These are phyloP conservation scores for Arthromyces matolae DNA, from an alignment of 768 basidiomycete genomes.

Conservation along the genomic window DNA sequence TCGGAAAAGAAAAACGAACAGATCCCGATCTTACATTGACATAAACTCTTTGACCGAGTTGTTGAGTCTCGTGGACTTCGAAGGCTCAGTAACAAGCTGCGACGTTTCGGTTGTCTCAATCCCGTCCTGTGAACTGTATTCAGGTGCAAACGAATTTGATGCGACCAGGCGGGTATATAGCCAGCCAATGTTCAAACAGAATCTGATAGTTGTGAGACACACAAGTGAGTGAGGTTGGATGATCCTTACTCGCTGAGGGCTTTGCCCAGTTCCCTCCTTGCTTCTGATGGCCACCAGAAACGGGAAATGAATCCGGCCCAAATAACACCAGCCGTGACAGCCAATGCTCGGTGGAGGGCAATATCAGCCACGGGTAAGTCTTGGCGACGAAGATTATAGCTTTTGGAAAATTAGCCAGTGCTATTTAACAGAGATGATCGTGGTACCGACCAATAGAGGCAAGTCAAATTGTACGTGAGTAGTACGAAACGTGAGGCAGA, in stretches of 20 bases:
- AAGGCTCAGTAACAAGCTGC: conserved; percentile 29
- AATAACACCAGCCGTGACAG: conserved; percentile 82
- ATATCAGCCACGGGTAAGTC: conserved; percentile 61
- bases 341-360: conserved; percentile 71
- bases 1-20: conserved; percentile 12
- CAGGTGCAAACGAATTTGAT: conserved; percentile 73
- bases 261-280: conserved; percentile 79
- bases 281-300: conserved; percentile 96
- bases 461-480: conserved; percentile 88
- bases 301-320: conserved; percentile 88
- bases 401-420: conserved; percentile 25
- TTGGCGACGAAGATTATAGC: conserved; percentile 74
- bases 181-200: conserved; percentile 92
- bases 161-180: conserved; percentile 90
- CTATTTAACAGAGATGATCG: not conserved
- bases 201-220: conserved; percentile 42
- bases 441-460: conserved; percentile 53
- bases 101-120: conserved; percentile 25
- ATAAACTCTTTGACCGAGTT: conserved; percentile 83
- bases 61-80: conserved; percentile 42
- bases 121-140: conserved; percentile 29
- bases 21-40: conserved; percentile 91
- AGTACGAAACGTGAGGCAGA: conserved; percentile 78
- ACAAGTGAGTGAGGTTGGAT: not conserved
- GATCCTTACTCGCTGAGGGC: conserved; percentile 74